Percentiles rank a stretch among this genome's conserved stretches.
Conservation (phyloP, 148 eudicot genomes). For the Heliosperma pusillum region DNA sequence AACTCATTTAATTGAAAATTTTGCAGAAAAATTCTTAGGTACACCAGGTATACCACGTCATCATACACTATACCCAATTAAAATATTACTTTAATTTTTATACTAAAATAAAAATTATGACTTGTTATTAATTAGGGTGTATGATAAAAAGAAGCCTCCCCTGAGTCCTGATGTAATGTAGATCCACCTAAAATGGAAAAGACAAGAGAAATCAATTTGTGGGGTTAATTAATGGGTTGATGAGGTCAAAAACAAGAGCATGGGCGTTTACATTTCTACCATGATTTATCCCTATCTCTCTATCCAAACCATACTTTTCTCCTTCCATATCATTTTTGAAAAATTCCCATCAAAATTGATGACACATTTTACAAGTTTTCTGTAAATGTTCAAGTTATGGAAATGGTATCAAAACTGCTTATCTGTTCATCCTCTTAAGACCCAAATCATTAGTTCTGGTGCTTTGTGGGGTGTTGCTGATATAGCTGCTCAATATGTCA, state of each 20-base stretch:
- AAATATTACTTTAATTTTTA: too few species aligned
- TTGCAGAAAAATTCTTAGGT: too few species aligned
- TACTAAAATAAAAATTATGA: too few species aligned
- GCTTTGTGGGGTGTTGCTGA: slow-evolving; percentile 77
- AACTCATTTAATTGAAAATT: too few species aligned
- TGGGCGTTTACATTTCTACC: background rate
- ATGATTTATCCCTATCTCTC: slow-evolving; percentile 1
- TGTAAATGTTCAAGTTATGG: slow-evolving; percentile 59
- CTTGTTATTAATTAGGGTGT: too few species aligned
- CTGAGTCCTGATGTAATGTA: too few species aligned
- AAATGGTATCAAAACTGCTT: slow-evolving; percentile 78
- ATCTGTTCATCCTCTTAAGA: slow-evolving; percentile 66
- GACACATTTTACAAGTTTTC: background rate
- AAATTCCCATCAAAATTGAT: background rate
- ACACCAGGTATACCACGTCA: too few species aligned
- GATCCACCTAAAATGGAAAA: background rate
- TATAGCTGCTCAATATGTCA: slow-evolving; percentile 62
- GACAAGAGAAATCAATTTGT: background rate
- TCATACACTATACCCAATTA: too few species aligned
- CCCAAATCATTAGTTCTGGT: slow-evolving; percentile 77
- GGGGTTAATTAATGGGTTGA: background rate
- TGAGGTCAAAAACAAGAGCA: slow-evolving; percentile 12
- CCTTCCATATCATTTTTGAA: too few species aligned
- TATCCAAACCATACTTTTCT: background rate
- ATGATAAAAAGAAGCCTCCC: too few species aligned